A percentile compares a stretch with the other conserved stretches of the same genome.
phyloP scores from a whole-genome alignment of 2,329 filamentous ascomycete genomes.

The Phialemonium atrogriseum region DNA sequence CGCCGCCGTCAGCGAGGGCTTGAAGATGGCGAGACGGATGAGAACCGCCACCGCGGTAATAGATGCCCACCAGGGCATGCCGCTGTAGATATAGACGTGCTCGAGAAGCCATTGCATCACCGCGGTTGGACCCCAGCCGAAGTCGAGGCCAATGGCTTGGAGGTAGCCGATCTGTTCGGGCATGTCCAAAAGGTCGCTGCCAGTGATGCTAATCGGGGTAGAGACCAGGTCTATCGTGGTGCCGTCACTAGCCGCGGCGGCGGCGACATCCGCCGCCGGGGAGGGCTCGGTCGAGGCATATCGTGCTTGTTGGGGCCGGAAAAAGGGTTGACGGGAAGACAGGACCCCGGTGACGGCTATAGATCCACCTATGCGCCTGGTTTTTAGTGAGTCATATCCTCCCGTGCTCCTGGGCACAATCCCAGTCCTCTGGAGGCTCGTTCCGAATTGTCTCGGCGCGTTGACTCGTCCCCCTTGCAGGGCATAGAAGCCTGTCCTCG shows the following conservation, averaged over 20 bases:
- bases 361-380: conserved; percentile 7
- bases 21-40: conserved; percentile 57
- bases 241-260: conserved; percentile 9
- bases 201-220: conserved; percentile 22
- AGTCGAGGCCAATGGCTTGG: conserved; percentile 75
- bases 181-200: conserved; percentile 45
- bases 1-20: conserved; percentile 53
- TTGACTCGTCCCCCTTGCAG: too few species aligned
- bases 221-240: conserved; percentile 21
- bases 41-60: conserved; percentile 58
- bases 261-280: conserved; percentile 6
- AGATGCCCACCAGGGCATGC: conserved; percentile 75
- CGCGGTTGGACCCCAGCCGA: conserved; percentile 71
- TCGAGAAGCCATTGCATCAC: conserved; percentile 71
- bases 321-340: conserved; percentile 10
- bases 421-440: conserved; percentile 14
- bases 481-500: too few species aligned
- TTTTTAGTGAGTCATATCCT: conserved; percentile 8
- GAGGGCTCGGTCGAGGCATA: conserved; percentile 18
- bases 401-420: conserved; percentile 4
- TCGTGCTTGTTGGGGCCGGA: conserved; percentile 12
- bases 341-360: conserved; percentile 7
- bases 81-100: conserved; percentile 68
- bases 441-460: conserved; percentile 21
- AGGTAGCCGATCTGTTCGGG: conserved; percentile 77